Evolutionary conservation across 805 yeast species (phyloP), one percentile per base, ranked within the genome.

Genomic region (Kodamaea leandrae): DNA sequence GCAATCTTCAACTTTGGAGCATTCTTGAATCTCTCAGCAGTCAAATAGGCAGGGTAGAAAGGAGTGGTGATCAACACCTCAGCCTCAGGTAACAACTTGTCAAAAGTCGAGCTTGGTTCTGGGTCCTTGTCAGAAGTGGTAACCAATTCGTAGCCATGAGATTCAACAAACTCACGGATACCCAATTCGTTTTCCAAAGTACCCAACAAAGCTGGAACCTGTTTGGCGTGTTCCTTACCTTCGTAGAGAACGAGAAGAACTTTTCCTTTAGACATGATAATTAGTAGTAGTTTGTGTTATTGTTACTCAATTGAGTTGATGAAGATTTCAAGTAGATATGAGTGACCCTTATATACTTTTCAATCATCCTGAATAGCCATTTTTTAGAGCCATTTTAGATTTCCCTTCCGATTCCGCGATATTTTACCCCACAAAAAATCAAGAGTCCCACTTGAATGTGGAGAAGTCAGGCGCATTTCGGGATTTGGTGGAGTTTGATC

Each of bases 51-150:
- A 4, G 95, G 93, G 63, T 76, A 86, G 75, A 86, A 85, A 3
- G 95, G 93, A 9, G 91, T 84, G 29, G 90, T 79, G 62, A 86
- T 84, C 54, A 85, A 76, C 38, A 85, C 72, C 51, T 85, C 93
- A 4, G 90, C 86, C 46, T 81, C 88, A 36, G 71, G 76, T 57
- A 85, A 74, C 48, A 83, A 71, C 54, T 74, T 68, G 61, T 85
- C 93, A 36, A 85, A 74, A 26, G 58, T 72, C 2, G 83, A 74
- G 50, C 61, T 50, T 29, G 70, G 71, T 36, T 83, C 83, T 1
- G 68, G 68, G 42, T 84, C 95, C 60, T 85, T 85, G 60, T 77
- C 80, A 33, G 78, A 58, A 36, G 93, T 86, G 32, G 83, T 68
- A 19, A 80, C 74, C 48, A 83, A 64, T 34, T 77, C 74, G 54